phyloP scores from a whole-genome alignment of 257 asterid species.

The Knoxia roxburghii region DNA sequence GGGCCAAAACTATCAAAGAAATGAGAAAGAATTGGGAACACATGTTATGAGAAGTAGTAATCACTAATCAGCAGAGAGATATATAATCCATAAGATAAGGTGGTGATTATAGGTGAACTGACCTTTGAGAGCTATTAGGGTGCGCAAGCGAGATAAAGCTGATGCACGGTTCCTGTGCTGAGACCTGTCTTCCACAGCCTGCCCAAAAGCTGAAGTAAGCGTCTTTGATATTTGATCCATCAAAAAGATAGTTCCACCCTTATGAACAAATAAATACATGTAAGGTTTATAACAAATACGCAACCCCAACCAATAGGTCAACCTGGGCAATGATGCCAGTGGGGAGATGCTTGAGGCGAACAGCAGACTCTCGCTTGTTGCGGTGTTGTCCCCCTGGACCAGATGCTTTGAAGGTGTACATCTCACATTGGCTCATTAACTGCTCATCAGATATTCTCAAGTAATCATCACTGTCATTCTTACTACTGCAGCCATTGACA shows the following conservation, averaged over 20 bases:
- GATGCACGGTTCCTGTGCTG: conserved; percentile 88
- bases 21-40: no score
- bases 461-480: conserved; percentile 44
- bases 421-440: conserved; percentile 79
- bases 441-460: conserved; percentile 69
- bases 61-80: no score
- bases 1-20: no score
- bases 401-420: conserved; percentile 73
- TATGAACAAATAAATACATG: background rate
- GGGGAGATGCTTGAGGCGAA: conserved; percentile 91
- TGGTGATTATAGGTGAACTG: background rate
- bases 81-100: no score
- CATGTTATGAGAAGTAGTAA: no score
- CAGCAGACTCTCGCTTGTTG: conserved; percentile 95
- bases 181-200: conserved; percentile 93
- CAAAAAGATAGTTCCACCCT: background rate
- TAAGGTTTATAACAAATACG: background rate
- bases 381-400: conserved; percentile 99
- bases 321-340: conserved; percentile 79
- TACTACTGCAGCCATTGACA: conserved; percentile 12
- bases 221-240: background rate
- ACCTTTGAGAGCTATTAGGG: conserved; percentile 83
- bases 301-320: background rate
- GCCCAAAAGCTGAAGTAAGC: conserved; percentile 8
- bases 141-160: conserved; percentile 72